Percentiles rank a stretch among this genome's conserved stretches.
Evolutionary conservation across 371 early-diverging fungal species (phyloP).

Genomic region (Choanephora cucurbitarum): DNA sequence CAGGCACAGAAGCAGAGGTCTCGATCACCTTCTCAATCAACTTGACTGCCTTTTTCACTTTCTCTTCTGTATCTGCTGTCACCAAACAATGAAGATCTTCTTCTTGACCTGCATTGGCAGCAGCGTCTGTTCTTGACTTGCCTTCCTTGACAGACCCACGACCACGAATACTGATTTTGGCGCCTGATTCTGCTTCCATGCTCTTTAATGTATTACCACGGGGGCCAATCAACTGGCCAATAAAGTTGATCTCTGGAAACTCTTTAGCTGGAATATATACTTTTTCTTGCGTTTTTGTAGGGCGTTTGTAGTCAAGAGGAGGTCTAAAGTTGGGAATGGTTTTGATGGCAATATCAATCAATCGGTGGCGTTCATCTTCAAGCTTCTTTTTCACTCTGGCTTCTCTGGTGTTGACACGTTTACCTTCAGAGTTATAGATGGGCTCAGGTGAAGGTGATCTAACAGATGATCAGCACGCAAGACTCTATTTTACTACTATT

Average conservation of each 20-base stretch:
- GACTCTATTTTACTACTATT: no score
- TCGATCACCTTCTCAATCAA: slow-evolving; percentile 92
- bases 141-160: slow-evolving; percentile 97
- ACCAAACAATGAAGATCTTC: slow-evolving; percentile 95
- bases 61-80: slow-evolving; percentile 88
- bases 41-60: slow-evolving; percentile 83
- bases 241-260: slow-evolving; percentile 96
- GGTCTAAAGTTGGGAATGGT: slow-evolving; percentile 84
- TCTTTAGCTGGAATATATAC: slow-evolving; percentile 95
- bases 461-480: no score
- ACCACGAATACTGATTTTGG: slow-evolving; percentile 96
- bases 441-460: slow-evolving; percentile 96
- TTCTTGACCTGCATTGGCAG: slow-evolving; percentile 78
- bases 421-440: slow-evolving; percentile 87
- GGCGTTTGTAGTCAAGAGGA: slow-evolving; percentile 88
- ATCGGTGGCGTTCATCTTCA: slow-evolving; percentile 91
- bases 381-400: slow-evolving; percentile 86
- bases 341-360: slow-evolving; percentile 81
- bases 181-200: slow-evolving; percentile 92
- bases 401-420: slow-evolving; percentile 95
- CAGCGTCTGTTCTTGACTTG: slow-evolving; percentile 72
- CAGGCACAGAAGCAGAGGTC: slow-evolving; percentile 91
- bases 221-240: slow-evolving; percentile 95
- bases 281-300: slow-evolving; percentile 84
- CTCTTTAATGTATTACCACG: slow-evolving; percentile 95